Conservation (phyloP, 495 filamentous ascomycete species). For the Penicillium manginii region DNA sequence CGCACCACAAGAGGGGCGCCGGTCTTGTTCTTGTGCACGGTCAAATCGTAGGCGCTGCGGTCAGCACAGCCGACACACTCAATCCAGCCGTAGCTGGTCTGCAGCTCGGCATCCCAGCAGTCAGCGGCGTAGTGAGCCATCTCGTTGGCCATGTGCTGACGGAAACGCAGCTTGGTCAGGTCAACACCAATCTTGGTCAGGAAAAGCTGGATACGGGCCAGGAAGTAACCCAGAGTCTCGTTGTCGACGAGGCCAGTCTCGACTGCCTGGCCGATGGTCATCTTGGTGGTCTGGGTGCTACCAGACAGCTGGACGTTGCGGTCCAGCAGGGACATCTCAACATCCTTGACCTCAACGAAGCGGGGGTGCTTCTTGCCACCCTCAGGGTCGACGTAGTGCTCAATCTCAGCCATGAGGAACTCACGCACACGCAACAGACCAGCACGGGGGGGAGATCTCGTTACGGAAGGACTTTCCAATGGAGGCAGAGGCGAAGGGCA, state of each 20-base stretch:
- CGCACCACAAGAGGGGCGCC: constrained; percentile 73
- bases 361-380: constrained; percentile 71
- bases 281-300: constrained; percentile 60
- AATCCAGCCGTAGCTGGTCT: constrained; percentile 81
- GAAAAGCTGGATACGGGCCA: constrained; percentile 77
- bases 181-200: constrained; percentile 72
- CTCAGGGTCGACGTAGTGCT: constrained; percentile 73
- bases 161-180: constrained; percentile 73
- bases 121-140: constrained; percentile 86
- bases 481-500: constrained; percentile 75
- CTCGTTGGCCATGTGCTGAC: constrained; percentile 82
- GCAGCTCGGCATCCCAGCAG: constrained; percentile 84
- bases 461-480: constrained; percentile 80
- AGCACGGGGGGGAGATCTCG: constrained; percentile 68
- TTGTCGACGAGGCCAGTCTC: constrained; percentile 72
- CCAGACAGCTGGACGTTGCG: constrained; percentile 72
- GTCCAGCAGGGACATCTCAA: constrained; percentile 68
- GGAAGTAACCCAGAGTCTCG: constrained; percentile 87
- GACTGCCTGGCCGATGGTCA: constrained; percentile 74
- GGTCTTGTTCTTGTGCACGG: constrained; percentile 81
- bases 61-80: constrained; percentile 88
- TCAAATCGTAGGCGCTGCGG: constrained; percentile 77
- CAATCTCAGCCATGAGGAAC: constrained; percentile 77
- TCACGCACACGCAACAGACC: constrained; percentile 71
- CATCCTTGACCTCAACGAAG: constrained; percentile 64